Evolutionary conservation across 2,329 filamentous ascomycete species (phyloP).

Genomic region (Chaetomium strumarium): DNA sequence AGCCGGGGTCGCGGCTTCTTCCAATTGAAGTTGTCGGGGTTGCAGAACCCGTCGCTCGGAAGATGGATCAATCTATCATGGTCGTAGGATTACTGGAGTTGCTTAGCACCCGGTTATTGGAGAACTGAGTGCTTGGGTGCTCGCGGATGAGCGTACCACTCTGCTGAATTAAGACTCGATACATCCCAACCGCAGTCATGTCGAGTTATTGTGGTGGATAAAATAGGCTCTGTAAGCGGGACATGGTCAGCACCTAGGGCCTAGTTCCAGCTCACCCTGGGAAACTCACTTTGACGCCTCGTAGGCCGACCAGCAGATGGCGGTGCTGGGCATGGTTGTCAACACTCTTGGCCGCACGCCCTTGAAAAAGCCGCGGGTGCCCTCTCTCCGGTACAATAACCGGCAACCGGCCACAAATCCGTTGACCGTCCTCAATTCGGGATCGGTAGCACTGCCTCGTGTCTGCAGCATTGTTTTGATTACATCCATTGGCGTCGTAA

Average conservation of each 20-base stretch:
- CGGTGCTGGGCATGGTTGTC: conserved; percentile 96
- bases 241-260: conserved; percentile 14
- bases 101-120: neutral
- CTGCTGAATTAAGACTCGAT: neutral
- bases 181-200: conserved; percentile 2
- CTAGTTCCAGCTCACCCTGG: neutral
- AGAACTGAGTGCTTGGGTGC: neutral
- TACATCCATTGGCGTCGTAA: conserved; percentile 95
- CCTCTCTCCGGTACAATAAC: conserved; percentile 78
- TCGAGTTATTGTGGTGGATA: conserved; percentile 46
- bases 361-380: conserved; percentile 83
- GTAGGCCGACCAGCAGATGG: conserved; percentile 93
- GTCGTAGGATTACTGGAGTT: neutral
- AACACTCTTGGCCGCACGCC: conserved; percentile 86
- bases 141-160: neutral
- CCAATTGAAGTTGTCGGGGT: neutral
- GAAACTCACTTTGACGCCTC: conserved; percentile 59
- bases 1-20: neutral
- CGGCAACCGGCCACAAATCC: conserved; percentile 72
- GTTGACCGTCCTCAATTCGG: conserved; percentile 78
- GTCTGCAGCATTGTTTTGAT: conserved; percentile 98
- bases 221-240: conserved; percentile 48
- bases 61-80: conserved; percentile 4
- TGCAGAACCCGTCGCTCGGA: neutral
- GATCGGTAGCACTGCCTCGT: conserved; percentile 70